phyloP scores from a whole-genome alignment of 352 stramenopile species.

The Peronosclerospora sorghi region DNA sequence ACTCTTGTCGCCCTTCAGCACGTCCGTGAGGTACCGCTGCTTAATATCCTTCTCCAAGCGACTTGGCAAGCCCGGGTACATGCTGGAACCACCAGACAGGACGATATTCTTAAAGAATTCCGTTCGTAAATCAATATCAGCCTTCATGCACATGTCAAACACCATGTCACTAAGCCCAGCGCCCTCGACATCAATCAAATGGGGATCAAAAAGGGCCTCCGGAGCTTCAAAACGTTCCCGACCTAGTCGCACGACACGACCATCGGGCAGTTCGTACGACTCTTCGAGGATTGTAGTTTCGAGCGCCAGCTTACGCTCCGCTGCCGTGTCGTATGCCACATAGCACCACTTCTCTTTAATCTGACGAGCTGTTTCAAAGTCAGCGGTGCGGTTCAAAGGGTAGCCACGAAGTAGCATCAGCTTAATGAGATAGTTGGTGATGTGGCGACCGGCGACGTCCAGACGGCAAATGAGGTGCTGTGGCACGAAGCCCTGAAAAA shows the following conservation, averaged over 20 bases:
- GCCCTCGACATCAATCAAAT: constrained; percentile 94
- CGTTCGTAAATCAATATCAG: constrained; percentile 88
- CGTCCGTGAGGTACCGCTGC: constrained; percentile 46
- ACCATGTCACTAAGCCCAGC: constrained; percentile 93
- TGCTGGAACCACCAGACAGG: constrained; percentile 87
- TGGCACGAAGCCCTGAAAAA: constrained; percentile 87
- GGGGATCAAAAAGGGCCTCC: constrained; percentile 95
- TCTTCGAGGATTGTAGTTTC: constrained; percentile 90
- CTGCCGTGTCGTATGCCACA: constrained; percentile 81
- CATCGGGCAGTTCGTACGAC: constrained; percentile 93
- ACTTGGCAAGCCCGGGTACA: constrained; percentile 92
- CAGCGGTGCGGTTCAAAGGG: constrained; percentile 85
- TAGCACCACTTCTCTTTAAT: constrained; percentile 94
- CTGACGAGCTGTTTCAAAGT: constrained; percentile 89
- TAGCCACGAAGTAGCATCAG: constrained; percentile 86
- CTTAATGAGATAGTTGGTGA: constrained; percentile 94
- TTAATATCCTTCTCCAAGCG: constrained; percentile 89
- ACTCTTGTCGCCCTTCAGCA: constrained; percentile 82
- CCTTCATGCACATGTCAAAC: constrained; percentile 97
- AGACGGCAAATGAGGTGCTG: constrained; percentile 85
- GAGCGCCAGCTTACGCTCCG: constrained; percentile 77
- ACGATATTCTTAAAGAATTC: constrained; percentile 99
- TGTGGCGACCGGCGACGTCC: constrained; percentile 87
- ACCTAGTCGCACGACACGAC: constrained; percentile 89
- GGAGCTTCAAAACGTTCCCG: constrained; percentile 93